Base-by-base conservation (phyloP, 371 early-diverging fungal genomes). In the Lichtheimia ramosa region DNA sequence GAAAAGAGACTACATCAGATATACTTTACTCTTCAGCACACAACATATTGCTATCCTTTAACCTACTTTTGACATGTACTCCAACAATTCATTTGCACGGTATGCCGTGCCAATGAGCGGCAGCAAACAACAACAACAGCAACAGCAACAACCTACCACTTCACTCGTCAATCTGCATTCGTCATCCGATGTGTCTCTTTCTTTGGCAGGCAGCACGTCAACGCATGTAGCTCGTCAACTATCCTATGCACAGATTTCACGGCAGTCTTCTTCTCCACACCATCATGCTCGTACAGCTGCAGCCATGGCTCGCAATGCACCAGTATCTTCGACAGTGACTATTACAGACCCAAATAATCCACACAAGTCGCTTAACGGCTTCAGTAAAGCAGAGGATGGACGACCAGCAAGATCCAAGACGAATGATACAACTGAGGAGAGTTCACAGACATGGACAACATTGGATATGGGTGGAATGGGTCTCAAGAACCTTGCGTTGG, bases 401-500 rank as follows among this genome's bases (percentile, higher is more conserved):
- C 56, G 41, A n/a, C 34, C 63, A 7, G 58, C 63, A 20, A 61
- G 71, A 18, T 55, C 55, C 43, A 46, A 48, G 34, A 46, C 8
- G 16, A 14, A 28, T 14, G 53, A 40, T 15, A 27, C 13, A 23
- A 53, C 7, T 21, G 34, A 34, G 24, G 46, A 46, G 18, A 15
- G 15, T 14, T 14, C 42, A 3, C 46, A 58, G 8, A 74, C 77
- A 25, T 96, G 96, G 96, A 88, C 90, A 3, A 83, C 83, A 1
- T 66, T 97, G 24, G 97, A 97, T 75, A 74, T 97, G 64, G 95
- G 96, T 24, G 96, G 97, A 25, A 94, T 97, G 94, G 88, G 86
- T 4, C 82, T 96, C 21, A 89, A 90, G 65, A 91, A 89, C 52
- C 72, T 97, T 3, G 81, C 89, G 24, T 59, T 75, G 14, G 82